phyloP scores from a whole-genome alignment of 2,329 filamentous ascomycete genomes.

The Ophiostoma novo-ulmi region DNA sequence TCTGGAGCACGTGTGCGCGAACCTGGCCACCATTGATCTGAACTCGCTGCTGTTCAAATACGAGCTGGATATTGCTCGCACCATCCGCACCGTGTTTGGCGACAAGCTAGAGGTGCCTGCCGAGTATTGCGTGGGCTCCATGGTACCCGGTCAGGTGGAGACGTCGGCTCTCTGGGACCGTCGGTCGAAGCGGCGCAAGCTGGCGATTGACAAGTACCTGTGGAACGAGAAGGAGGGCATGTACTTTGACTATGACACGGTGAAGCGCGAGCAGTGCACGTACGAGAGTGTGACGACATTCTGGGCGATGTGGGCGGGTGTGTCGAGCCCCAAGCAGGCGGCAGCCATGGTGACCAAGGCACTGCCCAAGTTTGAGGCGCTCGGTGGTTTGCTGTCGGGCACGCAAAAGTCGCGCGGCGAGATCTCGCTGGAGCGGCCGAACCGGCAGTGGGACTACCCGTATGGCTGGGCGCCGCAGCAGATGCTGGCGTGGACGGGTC shows the following conservation, averaged over 20 bases:
- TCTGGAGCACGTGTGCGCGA: slow-evolving; percentile 77
- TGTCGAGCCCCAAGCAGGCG: slow-evolving; percentile 82
- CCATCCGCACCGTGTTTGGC: slow-evolving; percentile 76
- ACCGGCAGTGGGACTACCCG: slow-evolving; percentile 97
- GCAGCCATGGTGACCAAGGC: slow-evolving; percentile 72
- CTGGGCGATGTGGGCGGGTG: slow-evolving; percentile 95
- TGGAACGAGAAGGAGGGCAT: slow-evolving; percentile 91
- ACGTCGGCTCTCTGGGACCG: slow-evolving; percentile 87
- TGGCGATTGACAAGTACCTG: slow-evolving; percentile 83
- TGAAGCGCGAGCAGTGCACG: slow-evolving; percentile 68
- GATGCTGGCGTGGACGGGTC: slow-evolving; percentile 92
- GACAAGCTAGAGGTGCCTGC: slow-evolving; percentile 76
- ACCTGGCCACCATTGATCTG: slow-evolving; percentile 88
- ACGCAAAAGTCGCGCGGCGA: slow-evolving; percentile 82
- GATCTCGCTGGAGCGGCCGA: slow-evolving; percentile 75
- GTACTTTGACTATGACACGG: slow-evolving; percentile 97
- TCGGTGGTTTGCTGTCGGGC: slow-evolving; percentile 81
- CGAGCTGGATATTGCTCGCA: slow-evolving; percentile 84
- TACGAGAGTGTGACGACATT: slow-evolving; percentile 94
- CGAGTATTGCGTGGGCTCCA: slow-evolving; percentile 70
- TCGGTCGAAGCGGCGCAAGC: slow-evolving; percentile 75
- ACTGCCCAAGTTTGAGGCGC: slow-evolving; percentile 80
- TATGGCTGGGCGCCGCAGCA: slow-evolving; percentile 99
- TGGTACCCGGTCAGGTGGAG: slow-evolving; percentile 65
- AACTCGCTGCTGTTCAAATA: slow-evolving; percentile 97